These are phyloP conservation scores for Sclerotinia spermophila DNA, from an alignment of 2,329 filamentous ascomycete genomes.

Conservation along the genomic window DNA sequence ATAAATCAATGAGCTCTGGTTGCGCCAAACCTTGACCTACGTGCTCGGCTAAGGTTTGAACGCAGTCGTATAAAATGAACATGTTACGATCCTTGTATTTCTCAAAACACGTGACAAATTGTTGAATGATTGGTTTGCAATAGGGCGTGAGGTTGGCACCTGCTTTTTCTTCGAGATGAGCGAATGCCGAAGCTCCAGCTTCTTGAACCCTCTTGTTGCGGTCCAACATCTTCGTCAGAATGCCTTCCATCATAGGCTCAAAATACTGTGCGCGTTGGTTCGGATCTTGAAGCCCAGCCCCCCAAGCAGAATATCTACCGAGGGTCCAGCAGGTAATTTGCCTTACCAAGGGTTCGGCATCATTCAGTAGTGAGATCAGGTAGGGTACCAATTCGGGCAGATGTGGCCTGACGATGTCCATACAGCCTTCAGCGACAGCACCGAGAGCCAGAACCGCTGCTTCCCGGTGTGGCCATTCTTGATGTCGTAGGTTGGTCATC, in stretches of 20 bases:
- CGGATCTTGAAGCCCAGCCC: conserved; percentile 66
- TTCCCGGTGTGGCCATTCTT: conserved; percentile 88
- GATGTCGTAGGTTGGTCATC: conserved; percentile 80
- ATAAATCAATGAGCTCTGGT: conserved; percentile 72
- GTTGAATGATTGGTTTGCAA: conserved; percentile 82
- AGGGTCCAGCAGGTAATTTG: conserved; percentile 99
- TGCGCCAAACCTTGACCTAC: conserved; percentile 78
- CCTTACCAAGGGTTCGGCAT: conserved; percentile 83
- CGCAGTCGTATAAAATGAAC: conserved; percentile 97
- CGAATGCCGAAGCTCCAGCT: conserved; percentile 91
- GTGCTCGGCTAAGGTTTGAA: conserved; percentile 92
- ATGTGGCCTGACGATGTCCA: conserved; percentile 84
- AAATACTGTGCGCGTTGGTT: conserved; percentile 74
- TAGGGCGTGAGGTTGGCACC: conserved; percentile 78
- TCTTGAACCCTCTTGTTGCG: conserved; percentile 98
- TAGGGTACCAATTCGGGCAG: conserved; percentile 88
- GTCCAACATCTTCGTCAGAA: conserved; percentile 91
- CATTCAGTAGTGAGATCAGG: conserved; percentile 78
- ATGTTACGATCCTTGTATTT: conserved; percentile 99
- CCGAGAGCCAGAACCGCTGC: conserved; percentile 91
- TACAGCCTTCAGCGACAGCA: conserved; percentile 91
- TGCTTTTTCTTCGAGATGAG: conserved; percentile 91
- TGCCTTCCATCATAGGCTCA: conserved; percentile 94
- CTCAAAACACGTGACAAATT: conserved; percentile 87
- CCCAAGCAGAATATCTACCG: conserved; percentile 90